Base-by-base conservation (phyloP, 176 grass and related monocot species). In the Carex littledalei region DNA sequence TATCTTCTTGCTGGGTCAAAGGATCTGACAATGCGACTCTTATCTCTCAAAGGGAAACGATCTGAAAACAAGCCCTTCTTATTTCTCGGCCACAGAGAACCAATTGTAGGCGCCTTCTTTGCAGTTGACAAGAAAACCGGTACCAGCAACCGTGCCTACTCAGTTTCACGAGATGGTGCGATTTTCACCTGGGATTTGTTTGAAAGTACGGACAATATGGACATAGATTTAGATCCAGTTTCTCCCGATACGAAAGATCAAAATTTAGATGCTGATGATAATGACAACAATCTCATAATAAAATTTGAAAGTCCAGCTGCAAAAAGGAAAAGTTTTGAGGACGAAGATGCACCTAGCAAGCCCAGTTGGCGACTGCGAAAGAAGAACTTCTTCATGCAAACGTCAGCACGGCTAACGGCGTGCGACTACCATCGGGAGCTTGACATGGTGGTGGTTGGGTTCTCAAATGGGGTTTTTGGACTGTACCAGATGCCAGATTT, bases 401-500 rank as follows among this genome's bases (percentile, higher is more conserved):
- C 92, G 8, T 88, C 93, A 0, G 96, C 93, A 79, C 91, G 91
- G 65, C 50, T 98, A 75, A 90, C 96, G 17, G 83, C 93, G 31
- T 98, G 96, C 47, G 91, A 95, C 94, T 98, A 94, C 78, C 96
- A 98, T 84, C 54, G 84, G 53, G 89, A 95, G 31, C 88, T 98
- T 6, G 90, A 98, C 85, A 95, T 98, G 96, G 91, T 98, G 15
- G 87, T 98, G 18, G 90, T 95, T 62, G 96, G 91, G 8, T 94
- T 95, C 67, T 92, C 96, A 50, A 95, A 88, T 47, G 96, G 93
- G 52, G 88, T 95, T 39, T 95, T 98, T 84, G 96, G 96, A 22
- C 91, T 98, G 15, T 98, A 98, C 84, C 93, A 95, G 88, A 94
- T 95, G 96, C 96, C 93, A 7, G 96, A 98, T 63, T 95, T 98